phyloP scores from a whole-genome alignment of 257 asterid genomes.

The Rhazya stricta region DNA sequence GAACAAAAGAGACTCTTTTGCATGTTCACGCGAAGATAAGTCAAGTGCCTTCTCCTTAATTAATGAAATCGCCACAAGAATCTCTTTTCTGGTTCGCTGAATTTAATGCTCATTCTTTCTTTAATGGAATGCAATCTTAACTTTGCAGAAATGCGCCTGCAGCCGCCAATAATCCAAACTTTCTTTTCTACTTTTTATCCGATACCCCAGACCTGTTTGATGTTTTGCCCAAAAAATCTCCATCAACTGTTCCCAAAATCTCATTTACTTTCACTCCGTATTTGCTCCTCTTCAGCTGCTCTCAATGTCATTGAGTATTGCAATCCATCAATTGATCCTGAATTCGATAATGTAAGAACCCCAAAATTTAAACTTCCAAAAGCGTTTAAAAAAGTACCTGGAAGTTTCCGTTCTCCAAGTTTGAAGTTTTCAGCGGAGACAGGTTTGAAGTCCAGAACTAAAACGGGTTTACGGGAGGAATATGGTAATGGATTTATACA shows the following conservation, averaged over 20 bases:
- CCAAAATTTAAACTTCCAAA: constrained; percentile 11
- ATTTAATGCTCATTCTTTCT: not conserved
- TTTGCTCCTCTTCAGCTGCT: constrained; percentile 29
- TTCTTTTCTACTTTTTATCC: constrained; percentile 24
- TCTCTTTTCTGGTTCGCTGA: not conserved
- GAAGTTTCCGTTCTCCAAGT: constrained; percentile 14
- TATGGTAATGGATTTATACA: constrained; percentile 17
- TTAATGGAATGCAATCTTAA: constrained; percentile 38
- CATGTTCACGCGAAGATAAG: too few species aligned
- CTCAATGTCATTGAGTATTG: constrained; percentile 12
- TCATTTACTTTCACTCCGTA: constrained; percentile 16
- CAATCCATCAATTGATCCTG: constrained; percentile 5
- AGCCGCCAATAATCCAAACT: constrained; percentile 19
- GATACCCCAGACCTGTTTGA: constrained; percentile 34
- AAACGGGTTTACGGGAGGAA: constrained; percentile 8
- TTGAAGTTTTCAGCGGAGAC: constrained; percentile 24
- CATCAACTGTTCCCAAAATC: constrained; percentile 4
- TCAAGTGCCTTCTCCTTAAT: not conserved
- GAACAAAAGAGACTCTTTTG: too few species aligned
- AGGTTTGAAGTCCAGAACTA: constrained; percentile 16
- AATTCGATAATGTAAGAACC: constrained; percentile 5
- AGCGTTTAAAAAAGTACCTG: constrained; percentile 12
- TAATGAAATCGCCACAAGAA: not conserved
- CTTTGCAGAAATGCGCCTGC: constrained; percentile 30
- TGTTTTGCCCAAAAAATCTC: constrained; percentile 22